Percentiles rank a stretch among this genome's conserved stretches.
Evolutionary conservation across 495 filamentous ascomycete genomes (phyloP).

Genomic region (Aspergillus leporis): DNA sequence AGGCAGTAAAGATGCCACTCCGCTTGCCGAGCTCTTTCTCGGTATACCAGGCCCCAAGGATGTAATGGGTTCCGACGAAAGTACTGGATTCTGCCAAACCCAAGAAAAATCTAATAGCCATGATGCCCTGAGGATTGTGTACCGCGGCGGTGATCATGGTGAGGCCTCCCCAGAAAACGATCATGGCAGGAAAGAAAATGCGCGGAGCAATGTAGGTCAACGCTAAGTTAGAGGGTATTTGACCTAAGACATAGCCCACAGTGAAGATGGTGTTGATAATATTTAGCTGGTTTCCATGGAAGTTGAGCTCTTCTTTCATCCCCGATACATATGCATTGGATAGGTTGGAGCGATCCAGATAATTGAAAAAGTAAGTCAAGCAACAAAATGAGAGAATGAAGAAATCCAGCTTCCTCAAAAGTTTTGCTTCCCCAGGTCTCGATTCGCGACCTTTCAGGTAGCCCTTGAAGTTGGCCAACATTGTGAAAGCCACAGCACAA

Average conservation of each 20-base stretch:
- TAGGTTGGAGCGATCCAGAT: constrained; percentile 18
- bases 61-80: constrained; percentile 41
- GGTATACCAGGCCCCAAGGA: constrained; percentile 49
- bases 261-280: constrained; percentile 23
- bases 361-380: constrained; percentile 25
- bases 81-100: constrained; percentile 59
- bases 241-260: constrained; percentile 22
- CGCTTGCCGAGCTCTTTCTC: constrained; percentile 47
- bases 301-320: constrained; percentile 61
- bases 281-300: constrained; percentile 49
- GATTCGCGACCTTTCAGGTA: not conserved
- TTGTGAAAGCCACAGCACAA: not conserved
- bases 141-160: constrained; percentile 15
- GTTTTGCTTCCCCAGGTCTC: constrained; percentile 16
- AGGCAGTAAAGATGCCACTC: constrained; percentile 60
- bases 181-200: constrained; percentile 20
- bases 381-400: constrained; percentile 24
- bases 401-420: constrained; percentile 22
- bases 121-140: constrained; percentile 15
- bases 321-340: constrained; percentile 62
- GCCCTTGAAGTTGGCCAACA: not conserved
- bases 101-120: constrained; percentile 58
- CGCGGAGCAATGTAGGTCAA: constrained; percentile 15
- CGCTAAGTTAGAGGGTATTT: constrained; percentile 22
- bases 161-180: constrained; percentile 13